These are phyloP conservation scores for Suillus decipiens DNA, from an alignment of 768 basidiomycete genomes.

Conservation along the genomic window DNA sequence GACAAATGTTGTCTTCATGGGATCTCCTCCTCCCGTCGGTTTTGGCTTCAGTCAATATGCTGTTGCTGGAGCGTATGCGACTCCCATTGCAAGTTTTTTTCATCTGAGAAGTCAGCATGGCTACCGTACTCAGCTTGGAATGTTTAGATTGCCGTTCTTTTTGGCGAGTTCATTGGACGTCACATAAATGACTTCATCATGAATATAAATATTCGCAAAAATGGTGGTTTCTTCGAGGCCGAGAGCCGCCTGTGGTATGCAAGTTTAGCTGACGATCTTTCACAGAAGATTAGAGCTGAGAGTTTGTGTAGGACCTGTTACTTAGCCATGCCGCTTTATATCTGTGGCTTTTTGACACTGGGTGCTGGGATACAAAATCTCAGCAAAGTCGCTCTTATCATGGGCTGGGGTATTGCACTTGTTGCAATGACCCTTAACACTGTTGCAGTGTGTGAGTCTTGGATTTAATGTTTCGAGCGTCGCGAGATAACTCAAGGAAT, in stretches of 20 bases:
- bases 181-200: conserved; percentile 54
- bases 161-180: conserved; percentile 54
- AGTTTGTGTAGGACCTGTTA: conserved; percentile 36
- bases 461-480: not conserved
- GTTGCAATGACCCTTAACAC: conserved; percentile 40
- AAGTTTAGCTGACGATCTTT: not conserved
- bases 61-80: conserved; percentile 45
- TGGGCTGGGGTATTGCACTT: conserved; percentile 48
- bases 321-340: conserved; percentile 40
- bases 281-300: not conserved
- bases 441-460: conserved; percentile 38
- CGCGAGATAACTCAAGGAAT: not conserved
- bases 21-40: conserved; percentile 44
- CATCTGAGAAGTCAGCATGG: not conserved
- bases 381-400: conserved; percentile 30
- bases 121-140: not conserved
- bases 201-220: conserved; percentile 42
- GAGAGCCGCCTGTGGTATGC: conserved; percentile 47
- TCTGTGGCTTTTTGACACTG: conserved; percentile 44
- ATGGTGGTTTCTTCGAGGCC: conserved; percentile 54
- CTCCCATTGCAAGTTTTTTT: conserved; percentile 40
- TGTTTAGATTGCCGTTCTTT: conserved; percentile 44
- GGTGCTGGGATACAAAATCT: conserved; percentile 40
- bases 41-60: conserved; percentile 46
- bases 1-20: conserved; percentile 58